Evolutionary conservation across 495 filamentous ascomycete genomes (phyloP), one percentile per base, ranked within the genome.

Genomic region (Jackrogersella multiformis): DNA sequence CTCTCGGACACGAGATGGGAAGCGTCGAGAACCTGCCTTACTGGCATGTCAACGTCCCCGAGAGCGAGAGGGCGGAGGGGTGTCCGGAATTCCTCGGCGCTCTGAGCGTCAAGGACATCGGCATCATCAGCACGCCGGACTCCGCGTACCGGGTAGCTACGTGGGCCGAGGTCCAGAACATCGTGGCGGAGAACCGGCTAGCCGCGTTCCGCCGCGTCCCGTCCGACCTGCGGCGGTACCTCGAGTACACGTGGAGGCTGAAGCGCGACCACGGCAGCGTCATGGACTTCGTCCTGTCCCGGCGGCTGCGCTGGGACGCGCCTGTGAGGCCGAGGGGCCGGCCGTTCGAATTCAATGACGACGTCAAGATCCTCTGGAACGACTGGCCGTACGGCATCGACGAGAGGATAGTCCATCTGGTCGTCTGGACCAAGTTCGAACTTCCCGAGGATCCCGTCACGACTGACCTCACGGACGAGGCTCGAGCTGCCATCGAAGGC

Each of bases 301-400:
- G 90, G 74, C 71, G 92, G 55, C 78, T 96, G 52, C 69, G 77
- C 15, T 96, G 92, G 92, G 70, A 71, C 1, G 34, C 60, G 8
- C 79, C 82, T 0, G 64, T 82, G 34, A 65, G 59, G 32, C 65
- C 81, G 0, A 60, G 67, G 20, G 77, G 75, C 7, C 65, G 46
- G 28, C 78, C 80, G 10, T 84, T 86, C 64, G 76, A 81, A 68
- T 65, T 71, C 12, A 75, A 73, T 1, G 89, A 88, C 52, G 90
- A 96, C 68, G 73, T 90, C 71, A 90, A 89, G 64, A 87, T 94
- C 36, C 75, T 96, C 16, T 86, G 86, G 78, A 96, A 97, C 71
- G 92, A 97, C 81, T 97, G 92, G 92, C 93, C 93, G 2, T 96
- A 96, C 68, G 92, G 92, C 0, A 79, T 96, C 55, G 91, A 93